A percentile compares a stretch with the other conserved stretches of the same genome.
phyloP scores from a whole-genome alignment of 805 yeast species.

The Lipomyces starkeyi region DNA sequence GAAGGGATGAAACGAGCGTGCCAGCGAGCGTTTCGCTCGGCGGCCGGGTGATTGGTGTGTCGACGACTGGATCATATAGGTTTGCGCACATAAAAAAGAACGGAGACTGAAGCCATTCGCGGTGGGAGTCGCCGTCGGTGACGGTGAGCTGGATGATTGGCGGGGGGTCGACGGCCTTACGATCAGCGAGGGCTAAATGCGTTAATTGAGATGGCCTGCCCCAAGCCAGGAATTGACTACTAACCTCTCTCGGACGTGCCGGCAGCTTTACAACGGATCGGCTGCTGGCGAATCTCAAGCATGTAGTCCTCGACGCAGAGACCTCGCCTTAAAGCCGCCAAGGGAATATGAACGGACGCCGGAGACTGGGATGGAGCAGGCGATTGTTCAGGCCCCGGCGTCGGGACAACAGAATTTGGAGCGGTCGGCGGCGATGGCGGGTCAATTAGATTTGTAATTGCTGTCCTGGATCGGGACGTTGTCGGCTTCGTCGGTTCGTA shows the following conservation, averaged over 20 bases:
- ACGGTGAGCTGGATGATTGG: constrained; percentile 36
- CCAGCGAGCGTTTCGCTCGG: constrained; percentile 38
- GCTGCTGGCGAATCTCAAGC: constrained; percentile 36
- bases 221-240: not conserved
- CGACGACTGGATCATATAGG: constrained; percentile 24
- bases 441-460: constrained; percentile 13
- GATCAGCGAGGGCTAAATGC: constrained; percentile 28
- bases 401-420: no score
- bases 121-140: constrained; percentile 28
- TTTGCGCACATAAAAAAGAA: constrained; percentile 39
- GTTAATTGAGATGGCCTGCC: not conserved
- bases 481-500: not conserved
- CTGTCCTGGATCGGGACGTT: constrained; percentile 4
- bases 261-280: constrained; percentile 33
- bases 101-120: constrained; percentile 37
- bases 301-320: constrained; percentile 27
- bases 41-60: constrained; percentile 28
- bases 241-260: constrained; percentile 24
- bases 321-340: constrained; percentile 26
- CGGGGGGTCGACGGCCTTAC: constrained; percentile 39
- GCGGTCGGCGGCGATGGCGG: constrained; percentile 12
- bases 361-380: constrained; percentile 1
- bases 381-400: constrained; percentile 2
- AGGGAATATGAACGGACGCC: constrained; percentile 9
- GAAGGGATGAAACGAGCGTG: constrained; percentile 38